phyloP scores from a whole-genome alignment of 164 flowering plant genomes.

The Protea cynaroides region DNA sequence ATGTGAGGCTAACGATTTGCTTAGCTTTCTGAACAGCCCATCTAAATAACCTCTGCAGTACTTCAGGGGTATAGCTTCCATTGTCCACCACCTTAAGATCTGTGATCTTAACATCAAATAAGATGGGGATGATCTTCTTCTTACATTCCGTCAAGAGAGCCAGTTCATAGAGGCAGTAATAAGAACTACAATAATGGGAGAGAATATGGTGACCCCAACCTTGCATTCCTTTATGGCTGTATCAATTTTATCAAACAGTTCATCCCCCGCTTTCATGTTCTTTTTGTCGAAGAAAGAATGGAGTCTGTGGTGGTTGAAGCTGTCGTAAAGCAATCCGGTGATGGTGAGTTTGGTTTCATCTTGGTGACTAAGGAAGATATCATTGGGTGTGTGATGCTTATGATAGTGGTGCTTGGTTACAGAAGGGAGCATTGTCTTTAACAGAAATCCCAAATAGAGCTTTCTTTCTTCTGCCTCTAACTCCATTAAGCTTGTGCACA shows the following conservation, averaged over 20 bases:
- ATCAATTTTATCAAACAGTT: conserved; percentile 39
- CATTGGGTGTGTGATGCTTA: too few relatives aligned
- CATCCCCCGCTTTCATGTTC: conserved; percentile 67
- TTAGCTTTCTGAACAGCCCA: conserved; percentile 57
- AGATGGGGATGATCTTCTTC: conserved; percentile 58
- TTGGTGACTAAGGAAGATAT: conserved; percentile 64
- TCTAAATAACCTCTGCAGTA: conserved; percentile 30
- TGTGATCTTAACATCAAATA: conserved; percentile 58
- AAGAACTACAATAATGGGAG: conserved; percentile 62
- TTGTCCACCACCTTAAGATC: conserved; percentile 36
- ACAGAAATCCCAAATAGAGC: too few relatives aligned
- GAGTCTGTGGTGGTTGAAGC: conserved; percentile 19
- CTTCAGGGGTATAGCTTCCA: conserved; percentile 18
- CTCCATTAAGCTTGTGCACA: too few relatives aligned
- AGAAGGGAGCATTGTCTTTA: too few relatives aligned
- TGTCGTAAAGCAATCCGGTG: conserved; percentile 44
- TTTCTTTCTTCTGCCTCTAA: too few relatives aligned
- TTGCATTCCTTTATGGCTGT: conserved; percentile 30
- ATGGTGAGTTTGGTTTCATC: conserved; percentile 55
- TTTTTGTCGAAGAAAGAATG: conserved; percentile 50
- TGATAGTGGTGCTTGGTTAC: too few relatives aligned
- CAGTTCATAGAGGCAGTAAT: too few relatives aligned
- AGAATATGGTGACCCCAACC: conserved; percentile 55
- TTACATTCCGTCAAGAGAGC: conserved; percentile 43
- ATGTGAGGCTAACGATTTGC: conserved; percentile 55